A percentile compares a stretch with the other conserved stretches of the same genome.
These are phyloP conservation scores for Amanita muscaria DNA, from an alignment of 768 basidiomycete genomes.

Conservation along the genomic window DNA sequence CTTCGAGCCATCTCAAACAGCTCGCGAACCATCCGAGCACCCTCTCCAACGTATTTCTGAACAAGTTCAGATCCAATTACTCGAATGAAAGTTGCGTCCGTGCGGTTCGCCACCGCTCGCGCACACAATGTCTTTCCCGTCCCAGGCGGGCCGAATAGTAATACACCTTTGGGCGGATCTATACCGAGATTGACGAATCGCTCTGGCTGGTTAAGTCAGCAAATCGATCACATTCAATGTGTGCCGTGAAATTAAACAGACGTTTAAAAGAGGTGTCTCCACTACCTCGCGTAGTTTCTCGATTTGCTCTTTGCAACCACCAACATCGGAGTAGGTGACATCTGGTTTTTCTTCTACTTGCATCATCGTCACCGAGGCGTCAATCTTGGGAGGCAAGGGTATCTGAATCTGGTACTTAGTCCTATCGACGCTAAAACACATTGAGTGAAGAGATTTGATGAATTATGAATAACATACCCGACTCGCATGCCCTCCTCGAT, in stretches of 20 bases:
- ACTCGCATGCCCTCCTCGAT: conserved; percentile 99
- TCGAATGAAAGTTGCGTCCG: conserved; percentile 98
- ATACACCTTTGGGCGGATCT: conserved; percentile 96
- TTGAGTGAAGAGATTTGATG: conserved; percentile 2
- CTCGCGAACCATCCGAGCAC: conserved; percentile 97
- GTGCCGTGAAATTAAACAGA: conserved; percentile 30
- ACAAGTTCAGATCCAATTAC: conserved; percentile 98
- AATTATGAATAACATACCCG: conserved; percentile 51
- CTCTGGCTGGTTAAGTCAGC: conserved; percentile 69
- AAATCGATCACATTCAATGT: conserved; percentile 10
- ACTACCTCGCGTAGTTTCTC: conserved; percentile 98
- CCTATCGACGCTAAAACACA: conserved; percentile 70
- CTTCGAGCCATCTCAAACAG: conserved; percentile 98
- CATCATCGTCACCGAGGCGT: conserved; percentile 99
- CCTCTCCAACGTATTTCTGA: conserved; percentile 99
- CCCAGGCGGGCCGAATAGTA: conserved; percentile 92
- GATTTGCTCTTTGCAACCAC: conserved; percentile 99
- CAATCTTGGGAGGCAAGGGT: conserved; percentile 96
- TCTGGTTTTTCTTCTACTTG: conserved; percentile 98
- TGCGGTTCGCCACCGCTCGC: conserved; percentile 95
- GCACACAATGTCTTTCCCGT: conserved; percentile 99
- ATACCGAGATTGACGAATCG: conserved; percentile 97
- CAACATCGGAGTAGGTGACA: conserved; percentile 95
- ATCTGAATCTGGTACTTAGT: conserved; percentile 99
- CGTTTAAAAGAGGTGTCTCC: conserved; percentile 89